These are phyloP conservation scores for Amniculicola lignicola DNA, from an alignment of 495 filamentous ascomycete genomes.

Conservation along the genomic window DNA sequence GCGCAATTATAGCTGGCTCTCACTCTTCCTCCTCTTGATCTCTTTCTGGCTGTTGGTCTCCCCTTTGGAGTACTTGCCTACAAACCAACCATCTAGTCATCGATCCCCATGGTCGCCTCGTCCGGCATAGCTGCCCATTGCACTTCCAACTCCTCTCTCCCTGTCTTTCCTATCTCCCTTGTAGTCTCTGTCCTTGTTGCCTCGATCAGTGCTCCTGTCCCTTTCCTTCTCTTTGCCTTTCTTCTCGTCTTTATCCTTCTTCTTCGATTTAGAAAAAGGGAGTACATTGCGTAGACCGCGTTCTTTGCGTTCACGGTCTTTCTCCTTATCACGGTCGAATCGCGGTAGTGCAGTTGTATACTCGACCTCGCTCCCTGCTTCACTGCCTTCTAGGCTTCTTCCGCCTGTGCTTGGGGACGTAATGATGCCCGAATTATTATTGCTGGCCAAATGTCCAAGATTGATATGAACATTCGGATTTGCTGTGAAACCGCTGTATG, in stretches of 20 bases:
- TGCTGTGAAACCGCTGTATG: slow-evolving; percentile 9
- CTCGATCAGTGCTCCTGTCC: slow-evolving; percentile 2
- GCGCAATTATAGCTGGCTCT: slow-evolving; percentile 7
- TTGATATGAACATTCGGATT: slow-evolving; percentile 26
- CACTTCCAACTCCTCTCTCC: no score
- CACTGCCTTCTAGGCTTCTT: slow-evolving; percentile 21
- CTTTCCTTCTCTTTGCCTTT: slow-evolving; percentile 21
- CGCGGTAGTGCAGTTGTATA: slow-evolving; percentile 30
- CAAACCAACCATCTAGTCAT: slow-evolving; percentile 27
- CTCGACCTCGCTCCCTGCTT: slow-evolving; percentile 20
- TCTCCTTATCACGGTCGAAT: slow-evolving; percentile 30
- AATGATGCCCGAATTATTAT: background rate
- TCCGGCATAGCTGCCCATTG: no score
- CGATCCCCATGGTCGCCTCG: slow-evolving; percentile 1
- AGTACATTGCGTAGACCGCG: slow-evolving; percentile 29
- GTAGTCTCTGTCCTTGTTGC: no score
- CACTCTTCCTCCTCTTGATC: slow-evolving; percentile 6
- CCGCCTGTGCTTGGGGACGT: slow-evolving; percentile 24
- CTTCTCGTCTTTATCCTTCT: slow-evolving; percentile 20
- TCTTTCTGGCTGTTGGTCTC: background rate
- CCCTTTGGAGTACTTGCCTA: slow-evolving; percentile 2
- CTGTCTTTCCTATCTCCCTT: no score
- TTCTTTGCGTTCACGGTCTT: slow-evolving; percentile 19
- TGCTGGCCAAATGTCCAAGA: slow-evolving; percentile 1
- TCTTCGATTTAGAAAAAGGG: slow-evolving; percentile 20